phyloP scores from a whole-genome alignment of 2,329 filamentous ascomycete genomes.

The Xylaria digitata region DNA sequence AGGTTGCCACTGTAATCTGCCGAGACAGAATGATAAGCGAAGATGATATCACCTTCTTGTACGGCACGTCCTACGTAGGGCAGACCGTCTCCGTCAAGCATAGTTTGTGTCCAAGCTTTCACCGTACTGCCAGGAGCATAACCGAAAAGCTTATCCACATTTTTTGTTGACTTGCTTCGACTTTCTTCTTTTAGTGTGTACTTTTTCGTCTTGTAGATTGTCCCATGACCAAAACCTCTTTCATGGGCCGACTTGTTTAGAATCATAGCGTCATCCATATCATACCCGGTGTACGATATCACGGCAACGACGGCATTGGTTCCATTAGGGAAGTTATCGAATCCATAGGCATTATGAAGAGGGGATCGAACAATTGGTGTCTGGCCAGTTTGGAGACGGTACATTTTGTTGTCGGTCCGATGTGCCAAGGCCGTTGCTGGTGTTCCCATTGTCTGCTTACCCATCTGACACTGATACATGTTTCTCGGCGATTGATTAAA shows the following conservation, averaged over 20 bases:
- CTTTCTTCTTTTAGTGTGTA: conserved; percentile 85
- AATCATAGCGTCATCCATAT: conserved; percentile 99
- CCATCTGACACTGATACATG: conserved; percentile 99
- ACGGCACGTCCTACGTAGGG: conserved; percentile 83
- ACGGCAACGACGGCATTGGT: conserved; percentile 96
- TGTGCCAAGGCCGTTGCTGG: conserved; percentile 85
- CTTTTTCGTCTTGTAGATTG: conserved; percentile 98
- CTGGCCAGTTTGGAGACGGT: conserved; percentile 93
- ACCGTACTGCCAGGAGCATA: conserved; percentile 84
- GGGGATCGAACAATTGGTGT: conserved; percentile 93
- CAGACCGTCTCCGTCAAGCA: conserved; percentile 88
- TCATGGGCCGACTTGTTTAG: conserved; percentile 97
- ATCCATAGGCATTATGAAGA: conserved; percentile 93
- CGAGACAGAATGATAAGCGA: conserved; percentile 89
- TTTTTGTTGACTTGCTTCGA: conserved; percentile 72
- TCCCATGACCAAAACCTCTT: conserved; percentile 93
- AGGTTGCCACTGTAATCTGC: conserved; percentile 82
- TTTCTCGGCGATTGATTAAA: conserved; percentile 99
- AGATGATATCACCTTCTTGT: conserved; percentile 83
- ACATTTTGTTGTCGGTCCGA: conserved; percentile 97
- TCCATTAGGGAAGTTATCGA: conserved; percentile 98
- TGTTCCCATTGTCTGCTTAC: conserved; percentile 99
- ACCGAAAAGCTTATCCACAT: conserved; percentile 85
- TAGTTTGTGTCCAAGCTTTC: conserved; percentile 74
- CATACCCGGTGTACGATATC: conserved; percentile 98